These are phyloP conservation scores for Melastoma malabathricum DNA, from an alignment of 345 rosid species.

Conservation along the genomic window DNA sequence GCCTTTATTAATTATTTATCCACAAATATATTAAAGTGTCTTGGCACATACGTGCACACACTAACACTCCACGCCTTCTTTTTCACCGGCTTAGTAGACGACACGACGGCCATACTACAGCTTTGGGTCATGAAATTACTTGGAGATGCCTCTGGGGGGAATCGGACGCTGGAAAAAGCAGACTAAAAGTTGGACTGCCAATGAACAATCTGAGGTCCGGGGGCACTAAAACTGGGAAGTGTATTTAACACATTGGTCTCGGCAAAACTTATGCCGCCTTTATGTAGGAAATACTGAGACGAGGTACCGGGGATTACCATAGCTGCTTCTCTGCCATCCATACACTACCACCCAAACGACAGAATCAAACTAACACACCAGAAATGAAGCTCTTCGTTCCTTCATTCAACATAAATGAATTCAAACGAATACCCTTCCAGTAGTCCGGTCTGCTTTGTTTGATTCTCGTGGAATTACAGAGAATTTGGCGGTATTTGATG, in stretches of 20 bases:
- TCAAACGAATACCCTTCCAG: no score
- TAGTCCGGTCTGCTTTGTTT: no score
- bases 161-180: constrained; percentile 30
- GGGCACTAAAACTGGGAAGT: constrained; percentile 50
- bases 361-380: no score
- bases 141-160: constrained; percentile 42
- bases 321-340: constrained; percentile 90
- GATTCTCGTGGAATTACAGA: no score
- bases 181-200: constrained; percentile 27
- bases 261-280: constrained; percentile 46
- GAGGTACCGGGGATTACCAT: constrained; percentile 75
- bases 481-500: no score
- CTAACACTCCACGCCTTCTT: constrained; percentile 99
- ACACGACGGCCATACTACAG: constrained; percentile 35
- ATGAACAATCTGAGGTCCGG: constrained; percentile 33
- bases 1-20: no score
- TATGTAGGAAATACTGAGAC: constrained; percentile 67
- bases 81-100: constrained; percentile 45
- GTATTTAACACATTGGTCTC: constrained; percentile 41
- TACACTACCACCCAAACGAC: constrained; percentile 45
- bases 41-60: no score
- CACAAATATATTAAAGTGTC: no score
- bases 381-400: no score
- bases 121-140: constrained; percentile 36
- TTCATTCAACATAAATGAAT: no score